Evolutionary conservation across 2,329 filamentous ascomycete genomes (phyloP).

Genomic region (Fusarium incarnatum): DNA sequence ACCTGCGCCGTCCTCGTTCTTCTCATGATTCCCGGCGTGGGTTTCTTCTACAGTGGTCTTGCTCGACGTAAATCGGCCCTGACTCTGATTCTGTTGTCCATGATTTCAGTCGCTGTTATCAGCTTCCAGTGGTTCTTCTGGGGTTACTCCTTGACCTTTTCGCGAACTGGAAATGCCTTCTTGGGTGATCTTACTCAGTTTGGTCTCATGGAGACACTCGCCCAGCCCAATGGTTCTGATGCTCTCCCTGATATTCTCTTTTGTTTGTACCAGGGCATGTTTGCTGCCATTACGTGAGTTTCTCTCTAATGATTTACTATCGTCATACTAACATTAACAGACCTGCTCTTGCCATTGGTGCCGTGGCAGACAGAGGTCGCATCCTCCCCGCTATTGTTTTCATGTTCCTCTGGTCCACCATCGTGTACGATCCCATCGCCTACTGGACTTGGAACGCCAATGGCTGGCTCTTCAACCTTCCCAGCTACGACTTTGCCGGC

Average conservation of each 20-base stretch:
- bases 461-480: conserved; percentile 77
- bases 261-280: conserved; percentile 90
- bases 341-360: conserved; percentile 69
- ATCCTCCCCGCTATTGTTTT: conserved; percentile 72
- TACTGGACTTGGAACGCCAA: conserved; percentile 83
- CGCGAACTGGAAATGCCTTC: conserved; percentile 80
- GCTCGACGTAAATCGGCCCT: conserved; percentile 90
- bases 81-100: conserved; percentile 84
- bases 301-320: neutral
- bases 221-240: conserved; percentile 75
- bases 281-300: conserved; percentile 85
- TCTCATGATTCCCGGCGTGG: conserved; percentile 93
- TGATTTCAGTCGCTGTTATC: conserved; percentile 83
- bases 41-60: conserved; percentile 94
- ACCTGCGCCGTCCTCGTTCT: conserved; percentile 82
- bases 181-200: conserved; percentile 86
- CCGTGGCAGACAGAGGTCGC: conserved; percentile 70
- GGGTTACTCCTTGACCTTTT: conserved; percentile 90
- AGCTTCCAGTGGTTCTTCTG: conserved; percentile 97
- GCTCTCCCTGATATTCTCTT: conserved; percentile 86
- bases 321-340: conserved; percentile 48
- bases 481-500: conserved; percentile 79
- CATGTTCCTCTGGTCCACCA: conserved; percentile 77
- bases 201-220: conserved; percentile 82
- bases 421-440: conserved; percentile 79